Evolutionary conservation across 768 basidiomycete genomes (phyloP).

Genomic region (Crucibulum laeve): DNA sequence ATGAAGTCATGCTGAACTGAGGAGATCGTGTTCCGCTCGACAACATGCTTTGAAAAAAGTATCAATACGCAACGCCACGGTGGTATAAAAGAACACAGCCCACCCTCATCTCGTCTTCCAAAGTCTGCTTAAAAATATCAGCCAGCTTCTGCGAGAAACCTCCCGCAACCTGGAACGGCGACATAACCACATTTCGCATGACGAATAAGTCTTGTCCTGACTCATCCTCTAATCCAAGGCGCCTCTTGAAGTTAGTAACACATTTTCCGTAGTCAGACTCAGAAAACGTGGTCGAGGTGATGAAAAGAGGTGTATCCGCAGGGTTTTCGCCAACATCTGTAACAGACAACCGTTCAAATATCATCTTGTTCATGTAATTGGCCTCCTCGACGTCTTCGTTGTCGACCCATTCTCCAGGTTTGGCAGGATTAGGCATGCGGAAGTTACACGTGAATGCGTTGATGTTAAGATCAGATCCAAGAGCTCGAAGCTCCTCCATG

Average conservation of each 20-base stretch:
- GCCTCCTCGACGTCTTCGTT: constrained; percentile 36
- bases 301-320: constrained; percentile 17
- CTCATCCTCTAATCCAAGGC: constrained; percentile 23
- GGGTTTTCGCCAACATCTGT: constrained; percentile 16
- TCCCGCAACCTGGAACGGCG: constrained; percentile 29
- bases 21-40: constrained; percentile 25
- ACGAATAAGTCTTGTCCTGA: constrained; percentile 24
- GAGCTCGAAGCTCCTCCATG: constrained; percentile 6
- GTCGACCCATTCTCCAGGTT: constrained; percentile 4
- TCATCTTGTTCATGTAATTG: constrained; percentile 32
- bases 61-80: background rate
- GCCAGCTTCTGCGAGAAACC: constrained; percentile 25
- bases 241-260: constrained; percentile 28
- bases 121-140: constrained; percentile 23
- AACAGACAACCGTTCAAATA: constrained; percentile 35
- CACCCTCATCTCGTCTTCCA: constrained; percentile 31
- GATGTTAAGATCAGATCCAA: constrained; percentile 39
- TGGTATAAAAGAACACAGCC: background rate
- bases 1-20: constrained; percentile 29
- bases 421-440: constrained; percentile 10
- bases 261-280: constrained; percentile 28
- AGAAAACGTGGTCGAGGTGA: constrained; percentile 25
- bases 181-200: constrained; percentile 34
- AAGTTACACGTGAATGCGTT: constrained; percentile 43
- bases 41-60: constrained; percentile 10